phyloP scores from a whole-genome alignment of 345 rosid genomes.

The Linum usitatissimum region DNA sequence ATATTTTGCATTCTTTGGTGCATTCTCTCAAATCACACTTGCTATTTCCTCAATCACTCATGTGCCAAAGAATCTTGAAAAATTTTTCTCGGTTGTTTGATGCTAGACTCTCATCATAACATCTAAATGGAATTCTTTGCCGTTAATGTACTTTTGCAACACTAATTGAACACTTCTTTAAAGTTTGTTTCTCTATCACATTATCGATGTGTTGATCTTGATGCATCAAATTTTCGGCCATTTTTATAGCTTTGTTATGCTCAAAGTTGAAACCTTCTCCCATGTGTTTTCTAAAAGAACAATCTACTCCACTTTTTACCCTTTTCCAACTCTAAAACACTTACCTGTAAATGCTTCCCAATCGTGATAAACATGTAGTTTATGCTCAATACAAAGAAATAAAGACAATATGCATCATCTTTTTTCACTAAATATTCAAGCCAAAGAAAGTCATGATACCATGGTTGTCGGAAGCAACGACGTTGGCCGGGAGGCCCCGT shows the following conservation, averaged over 20 bases:
- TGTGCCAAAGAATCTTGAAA: not conserved
- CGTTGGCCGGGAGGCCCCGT: too few species aligned
- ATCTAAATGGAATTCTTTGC: constrained; percentile 2
- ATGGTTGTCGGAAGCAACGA: too few species aligned
- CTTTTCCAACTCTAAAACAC: too few species aligned
- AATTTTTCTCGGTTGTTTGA: constrained; percentile 6
- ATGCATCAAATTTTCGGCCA: not conserved
- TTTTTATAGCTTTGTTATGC: not conserved
- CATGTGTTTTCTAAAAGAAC: too few species aligned
- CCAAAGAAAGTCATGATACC: too few species aligned
- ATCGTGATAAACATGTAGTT: too few species aligned
- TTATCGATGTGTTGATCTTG: not conserved
- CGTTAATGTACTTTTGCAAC: not conserved
- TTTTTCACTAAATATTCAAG: too few species aligned
- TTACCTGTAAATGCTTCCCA: too few species aligned
- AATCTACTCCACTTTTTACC: too few species aligned
- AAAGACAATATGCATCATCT: too few species aligned
- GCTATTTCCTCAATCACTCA: not conserved
- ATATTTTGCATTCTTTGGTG: constrained; percentile 5
- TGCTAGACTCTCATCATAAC: not conserved
- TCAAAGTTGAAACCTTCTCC: too few species aligned
- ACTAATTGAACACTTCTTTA: not conserved
- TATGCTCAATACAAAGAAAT: too few species aligned
- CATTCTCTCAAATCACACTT: not conserved
- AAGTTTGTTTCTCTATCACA: not conserved